Base-by-base conservation (phyloP, 306 rosid genomes). In the Lupinus albus region DNA sequence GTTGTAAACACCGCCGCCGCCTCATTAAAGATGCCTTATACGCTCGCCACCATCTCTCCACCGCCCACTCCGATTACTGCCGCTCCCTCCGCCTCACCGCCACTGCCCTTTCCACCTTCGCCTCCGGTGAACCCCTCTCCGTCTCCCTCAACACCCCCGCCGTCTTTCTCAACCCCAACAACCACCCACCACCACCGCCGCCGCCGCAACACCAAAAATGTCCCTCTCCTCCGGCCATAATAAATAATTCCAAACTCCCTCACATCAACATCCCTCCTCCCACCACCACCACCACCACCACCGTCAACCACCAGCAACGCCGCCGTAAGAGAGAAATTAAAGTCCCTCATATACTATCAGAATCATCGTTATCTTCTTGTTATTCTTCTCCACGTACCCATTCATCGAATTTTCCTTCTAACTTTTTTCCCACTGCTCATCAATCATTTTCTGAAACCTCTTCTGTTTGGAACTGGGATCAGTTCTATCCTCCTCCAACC, bases 381-480 rank as follows among this genome's bases (percentile, higher is more conserved):
- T 78, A 86, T 21, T 82, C 89, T 4, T 65, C 96, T 1, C 94
- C 91, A 0, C 68, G 79, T 64, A 92, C 95, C 75, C 83, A 81
- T 56, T 75, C 71, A 3, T 85, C 91, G 0, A 74, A 70, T 71
- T 81, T 86, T 64, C 74, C 78, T 17, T 51, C 76, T 8, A 36
- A 69, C 49, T 78, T 74, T 36, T 79, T 78, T 20, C 88, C 93
- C 18, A 84, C 88, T 2, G 96, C 99, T 1, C 76, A 80, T 21
- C 92, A 78, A 72, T 80, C 81, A 3, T 73, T 75, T 36, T 93
- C 99, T 0, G 96, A 90, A 79, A 68, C 94, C 1, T 93, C 97
- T 7, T 88, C 99, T 1, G 64, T 82, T 41, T 90, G 99, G 97
- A 86, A 93, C 70, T 90, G 99, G 99, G 99, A 93, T 50, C 86